Percentiles rank a stretch among this genome's conserved stretches.
phyloP scores from a whole-genome alignment of 345 rosid species.

The Eucalyptus cloeziana region DNA sequence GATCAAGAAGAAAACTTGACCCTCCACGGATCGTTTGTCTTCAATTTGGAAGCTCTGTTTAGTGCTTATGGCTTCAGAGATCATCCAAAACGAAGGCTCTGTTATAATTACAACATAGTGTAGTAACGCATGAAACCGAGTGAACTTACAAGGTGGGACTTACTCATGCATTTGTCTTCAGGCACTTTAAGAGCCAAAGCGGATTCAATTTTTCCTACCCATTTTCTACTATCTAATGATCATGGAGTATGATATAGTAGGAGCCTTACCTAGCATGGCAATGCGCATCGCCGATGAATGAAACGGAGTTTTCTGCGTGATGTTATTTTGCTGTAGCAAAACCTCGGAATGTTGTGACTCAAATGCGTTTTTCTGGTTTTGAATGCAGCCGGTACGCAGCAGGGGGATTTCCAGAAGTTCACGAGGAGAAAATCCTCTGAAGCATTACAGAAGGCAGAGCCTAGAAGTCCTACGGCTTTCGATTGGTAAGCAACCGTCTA shows the following conservation, averaged over 20 bases:
- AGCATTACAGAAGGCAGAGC: conserved; percentile 12
- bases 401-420: conserved; percentile 25
- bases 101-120: neutral
- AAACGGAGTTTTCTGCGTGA: neutral
- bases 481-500: conserved; percentile 30
- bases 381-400: conserved; percentile 53
- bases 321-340: neutral
- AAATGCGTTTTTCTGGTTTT: neutral
- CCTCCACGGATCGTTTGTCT: neutral
- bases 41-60: neutral
- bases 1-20: neutral
- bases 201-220: neutral
- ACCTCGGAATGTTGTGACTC: neutral
- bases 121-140: neutral
- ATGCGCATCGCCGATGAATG: neutral
- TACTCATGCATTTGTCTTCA: neutral
- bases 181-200: neutral
- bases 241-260: neutral
- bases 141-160: neutral
- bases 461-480: conserved; percentile 40
- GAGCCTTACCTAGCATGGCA: neutral
- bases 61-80: neutral
- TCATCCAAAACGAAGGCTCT: neutral
- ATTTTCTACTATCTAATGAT: neutral
- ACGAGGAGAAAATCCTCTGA: conserved; percentile 21